Evolutionary conservation across 176 grass and related monocot species (phyloP).

Genomic region (Zoysia pacifica): DNA sequence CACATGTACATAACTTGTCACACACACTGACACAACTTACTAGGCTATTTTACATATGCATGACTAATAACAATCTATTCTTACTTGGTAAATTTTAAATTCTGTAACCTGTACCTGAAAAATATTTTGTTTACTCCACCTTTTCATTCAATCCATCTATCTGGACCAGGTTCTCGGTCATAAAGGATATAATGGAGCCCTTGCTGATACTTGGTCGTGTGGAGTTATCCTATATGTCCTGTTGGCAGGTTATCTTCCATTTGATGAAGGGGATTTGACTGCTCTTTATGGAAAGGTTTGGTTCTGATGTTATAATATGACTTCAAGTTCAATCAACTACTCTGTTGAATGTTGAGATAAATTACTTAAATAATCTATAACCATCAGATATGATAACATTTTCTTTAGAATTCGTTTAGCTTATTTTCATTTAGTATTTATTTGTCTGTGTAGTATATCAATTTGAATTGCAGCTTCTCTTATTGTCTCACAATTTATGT

Average conservation of each 20-base stretch:
- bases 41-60: neutral
- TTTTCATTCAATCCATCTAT: slow-evolving; percentile 12
- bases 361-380: neutral
- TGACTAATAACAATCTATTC: slow-evolving; percentile 12
- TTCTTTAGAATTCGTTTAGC: neutral
- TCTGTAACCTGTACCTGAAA: slow-evolving; percentile 8
- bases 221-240: slow-evolving; percentile 95
- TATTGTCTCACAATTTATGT: neutral
- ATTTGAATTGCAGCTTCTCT: neutral
- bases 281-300: slow-evolving; percentile 93
- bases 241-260: slow-evolving; percentile 97
- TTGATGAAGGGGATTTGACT: slow-evolving; percentile 95
- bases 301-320: slow-evolving; percentile 16
- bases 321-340: neutral
- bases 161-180: slow-evolving; percentile 81
- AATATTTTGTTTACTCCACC: slow-evolving; percentile 26
- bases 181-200: slow-evolving; percentile 92
- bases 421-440: slow-evolving; percentile 1
- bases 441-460: neutral
- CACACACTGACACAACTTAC: neutral
- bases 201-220: slow-evolving; percentile 99
- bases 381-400: neutral
- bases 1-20: neutral
- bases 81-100: slow-evolving; percentile 22
- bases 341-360: neutral